Conservation (phyloP, 305 asterid species). For the Solanum hybrid region DNA sequence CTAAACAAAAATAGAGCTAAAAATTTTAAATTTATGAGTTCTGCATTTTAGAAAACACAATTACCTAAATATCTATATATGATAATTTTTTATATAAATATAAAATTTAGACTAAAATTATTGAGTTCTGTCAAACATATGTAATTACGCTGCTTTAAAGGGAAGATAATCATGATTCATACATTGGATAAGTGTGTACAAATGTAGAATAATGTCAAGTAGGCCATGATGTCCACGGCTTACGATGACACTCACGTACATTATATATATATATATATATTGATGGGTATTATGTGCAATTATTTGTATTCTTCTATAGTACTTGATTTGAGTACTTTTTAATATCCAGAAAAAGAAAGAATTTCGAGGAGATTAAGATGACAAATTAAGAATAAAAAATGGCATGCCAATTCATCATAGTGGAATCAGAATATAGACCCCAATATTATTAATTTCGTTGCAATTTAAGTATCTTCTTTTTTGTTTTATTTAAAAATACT, state of each 20-base stretch:
- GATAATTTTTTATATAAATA: neutral
- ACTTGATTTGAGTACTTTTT: neutral
- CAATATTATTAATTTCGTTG: neutral
- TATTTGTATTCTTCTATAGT: neutral
- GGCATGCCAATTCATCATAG: neutral
- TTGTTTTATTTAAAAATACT: neutral
- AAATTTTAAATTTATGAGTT: neutral
- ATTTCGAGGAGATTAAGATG: conserved; percentile 42
- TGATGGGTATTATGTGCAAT: neutral
- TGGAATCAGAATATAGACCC: neutral
- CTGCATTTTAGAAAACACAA: neutral
- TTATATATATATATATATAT: neutral
- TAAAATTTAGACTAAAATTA: neutral
- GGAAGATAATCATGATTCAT: neutral
- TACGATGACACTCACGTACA: neutral
- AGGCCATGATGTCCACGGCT: too few relatives aligned
- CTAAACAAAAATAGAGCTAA: neutral
- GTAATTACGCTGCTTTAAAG: too few relatives aligned
- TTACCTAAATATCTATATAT: neutral
- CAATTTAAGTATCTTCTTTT: neutral
- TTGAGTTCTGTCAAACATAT: neutral
- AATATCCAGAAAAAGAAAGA: neutral
- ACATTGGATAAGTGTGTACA: neutral
- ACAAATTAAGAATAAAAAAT: neutral
- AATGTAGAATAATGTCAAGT: too few relatives aligned